Percentiles rank a stretch among this genome's conserved stretches.
Evolutionary conservation across 2,329 filamentous ascomycete species (phyloP).

Genomic region (Hymenoscyphus fraxineus): DNA sequence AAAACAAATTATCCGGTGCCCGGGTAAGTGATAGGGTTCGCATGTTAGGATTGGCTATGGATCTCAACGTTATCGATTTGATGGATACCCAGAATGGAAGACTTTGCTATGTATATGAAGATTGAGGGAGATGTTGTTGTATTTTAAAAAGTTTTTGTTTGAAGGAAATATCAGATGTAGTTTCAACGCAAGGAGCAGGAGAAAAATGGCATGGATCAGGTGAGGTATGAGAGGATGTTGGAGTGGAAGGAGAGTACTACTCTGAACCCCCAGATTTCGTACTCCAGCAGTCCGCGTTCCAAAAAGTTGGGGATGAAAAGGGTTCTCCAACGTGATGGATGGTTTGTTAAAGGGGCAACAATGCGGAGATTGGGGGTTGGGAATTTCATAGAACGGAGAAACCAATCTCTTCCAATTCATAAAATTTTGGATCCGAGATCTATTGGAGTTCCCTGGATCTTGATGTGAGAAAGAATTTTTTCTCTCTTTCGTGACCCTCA

Average conservation of each 20-base stretch:
- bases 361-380: not conserved
- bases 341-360: not conserved
- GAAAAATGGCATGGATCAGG: no score
- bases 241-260: no score
- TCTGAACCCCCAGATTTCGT: no score
- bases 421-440: not conserved
- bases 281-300: not conserved
- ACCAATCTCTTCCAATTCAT: not conserved
- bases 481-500: not conserved
- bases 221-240: no score
- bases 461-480: not conserved
- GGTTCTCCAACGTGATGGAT: not conserved
- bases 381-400: not conserved
- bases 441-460: not conserved
- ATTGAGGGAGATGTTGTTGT: not conserved
- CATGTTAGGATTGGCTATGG: conserved; percentile 22
- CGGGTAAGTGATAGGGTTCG: conserved; percentile 22
- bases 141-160: not conserved
- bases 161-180: not conserved
- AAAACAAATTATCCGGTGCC: conserved; percentile 10
- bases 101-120: conserved; percentile 31
- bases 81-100: conserved; percentile 26
- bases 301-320: not conserved
- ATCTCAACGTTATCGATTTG: conserved; percentile 22
- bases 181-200: no score